Evolutionary conservation across 1,284 basidiomycete genomes (phyloP), one percentile per base, ranked within the genome.

Genomic region (Trichosporon coremiiforme): DNA sequence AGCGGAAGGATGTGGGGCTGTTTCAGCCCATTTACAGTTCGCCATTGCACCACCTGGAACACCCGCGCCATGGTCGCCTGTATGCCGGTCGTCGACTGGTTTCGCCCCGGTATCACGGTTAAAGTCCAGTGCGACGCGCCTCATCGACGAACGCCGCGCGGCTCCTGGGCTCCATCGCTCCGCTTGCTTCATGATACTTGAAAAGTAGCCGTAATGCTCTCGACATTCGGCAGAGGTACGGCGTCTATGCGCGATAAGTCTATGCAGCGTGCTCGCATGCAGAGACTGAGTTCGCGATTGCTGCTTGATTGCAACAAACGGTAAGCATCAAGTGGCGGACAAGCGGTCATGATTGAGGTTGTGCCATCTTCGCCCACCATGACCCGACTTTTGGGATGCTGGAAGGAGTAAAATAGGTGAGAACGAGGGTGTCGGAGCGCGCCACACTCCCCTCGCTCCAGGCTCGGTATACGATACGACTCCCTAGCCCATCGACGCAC

Each of bases 1-100:
- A 53, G 47, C 47, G 47, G 47, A 53, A 22, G 47, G 47, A 53
- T 22, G 47, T 53, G 47, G 47, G 47, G 47, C 47, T 9, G 47
- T 53, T 53, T 53, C 47, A 53, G 7, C 47, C 20, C n/a, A 7
- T n/a, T 53, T 53, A 53, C 47, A 22, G 47, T 53, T 53, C 47
- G 9, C 20, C 4, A 22, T 17, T 53, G 9, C 47, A 20, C n/a
- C 8, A 53, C 41, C 13, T 12, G 38, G 38, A 41, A 41, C 41
- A 5, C 13, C 15, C 4, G 41, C 15, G 38, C 47, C n/a, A 15
- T 20, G 47, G 41, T 45, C 41, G 10, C 41, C 38, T 41, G 38
- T 12, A 2, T 4, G 17, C 41, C 41, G 41, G 36, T 38, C 36
- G 36, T 38, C 36, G 36, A 38, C 8, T n/a, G 17, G 4, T 7